These are phyloP conservation scores for Neonectria coccinea DNA, from an alignment of 2,329 filamentous ascomycete genomes.

Conservation along the genomic window DNA sequence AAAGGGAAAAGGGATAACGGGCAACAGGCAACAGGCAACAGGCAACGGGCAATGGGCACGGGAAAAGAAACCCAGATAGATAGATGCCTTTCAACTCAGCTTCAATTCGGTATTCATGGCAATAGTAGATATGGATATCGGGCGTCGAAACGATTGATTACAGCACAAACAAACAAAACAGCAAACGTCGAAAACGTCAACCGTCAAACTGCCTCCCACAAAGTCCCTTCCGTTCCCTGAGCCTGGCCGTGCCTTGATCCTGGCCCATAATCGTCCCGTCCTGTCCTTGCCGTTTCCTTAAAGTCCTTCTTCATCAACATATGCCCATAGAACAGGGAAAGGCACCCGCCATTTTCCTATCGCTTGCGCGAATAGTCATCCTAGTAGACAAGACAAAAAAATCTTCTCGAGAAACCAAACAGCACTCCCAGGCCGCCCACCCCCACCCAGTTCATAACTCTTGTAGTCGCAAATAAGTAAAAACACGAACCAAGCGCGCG, in stretches of 20 bases:
- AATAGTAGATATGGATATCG: slow-evolving; percentile 25
- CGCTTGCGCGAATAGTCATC: slow-evolving; percentile 32
- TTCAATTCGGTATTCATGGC: slow-evolving; percentile 20
- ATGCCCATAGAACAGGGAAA: slow-evolving; percentile 9
- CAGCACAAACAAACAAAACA: slow-evolving; percentile 30
- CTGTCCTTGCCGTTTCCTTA: slow-evolving; percentile 16
- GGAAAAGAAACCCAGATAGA: not conserved
- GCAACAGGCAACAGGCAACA: too few species aligned
- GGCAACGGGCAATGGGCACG: not conserved
- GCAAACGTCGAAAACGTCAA: slow-evolving; percentile 18
- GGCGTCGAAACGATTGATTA: slow-evolving; percentile 31
- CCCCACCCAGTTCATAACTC: slow-evolving; percentile 12
- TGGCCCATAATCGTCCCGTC: slow-evolving; percentile 10
- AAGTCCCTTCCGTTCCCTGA: slow-evolving; percentile 3
- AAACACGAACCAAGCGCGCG: slow-evolving; percentile 34
- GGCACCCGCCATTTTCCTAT: slow-evolving; percentile 17
- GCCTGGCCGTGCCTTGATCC: slow-evolving; percentile 23
- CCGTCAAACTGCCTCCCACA: slow-evolving; percentile 30
- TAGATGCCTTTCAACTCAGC: slow-evolving; percentile 2
- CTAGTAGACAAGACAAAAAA: slow-evolving; percentile 24
- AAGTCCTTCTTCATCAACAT: slow-evolving; percentile 23
- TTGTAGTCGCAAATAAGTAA: slow-evolving; percentile 21
- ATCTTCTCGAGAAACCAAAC: slow-evolving; percentile 20
- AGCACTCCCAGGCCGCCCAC: slow-evolving; percentile 7
- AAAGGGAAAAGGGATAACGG: not conserved